These are phyloP conservation scores for Aspergillus tamarii DNA, from an alignment of 2,329 filamentous ascomycete species.

Conservation along the genomic window DNA sequence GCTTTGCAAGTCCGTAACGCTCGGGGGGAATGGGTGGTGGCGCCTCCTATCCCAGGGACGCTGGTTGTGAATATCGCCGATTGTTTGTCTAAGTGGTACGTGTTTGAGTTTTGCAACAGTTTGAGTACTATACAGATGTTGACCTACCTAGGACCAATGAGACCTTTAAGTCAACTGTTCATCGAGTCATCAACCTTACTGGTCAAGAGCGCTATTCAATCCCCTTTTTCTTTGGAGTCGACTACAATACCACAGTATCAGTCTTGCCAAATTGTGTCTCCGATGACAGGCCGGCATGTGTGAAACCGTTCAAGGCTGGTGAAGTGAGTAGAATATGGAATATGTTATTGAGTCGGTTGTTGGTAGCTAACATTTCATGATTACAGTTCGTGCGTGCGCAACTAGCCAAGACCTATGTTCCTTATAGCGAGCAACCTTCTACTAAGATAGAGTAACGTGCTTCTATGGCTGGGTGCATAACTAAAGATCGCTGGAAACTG, in stretches of 20 bases:
- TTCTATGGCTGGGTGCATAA: neutral
- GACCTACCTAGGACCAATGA: constrained; percentile 39
- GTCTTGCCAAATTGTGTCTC: constrained; percentile 25
- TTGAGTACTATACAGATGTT: neutral
- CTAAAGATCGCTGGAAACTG: too few relatives aligned
- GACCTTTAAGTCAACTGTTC: constrained; percentile 43
- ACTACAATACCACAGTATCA: constrained; percentile 41
- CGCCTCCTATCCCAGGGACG: constrained; percentile 28
- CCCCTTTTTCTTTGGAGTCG: constrained; percentile 47
- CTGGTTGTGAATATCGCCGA: constrained; percentile 41
- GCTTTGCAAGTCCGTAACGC: constrained; percentile 41
- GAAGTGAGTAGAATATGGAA: constrained; percentile 18
- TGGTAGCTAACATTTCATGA: neutral
- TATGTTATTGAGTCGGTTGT: too few relatives aligned
- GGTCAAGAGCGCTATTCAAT: constrained; percentile 44
- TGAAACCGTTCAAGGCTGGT: constrained; percentile 26
- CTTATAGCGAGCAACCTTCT: neutral
- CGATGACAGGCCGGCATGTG: constrained; percentile 14
- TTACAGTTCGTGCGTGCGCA: neutral
- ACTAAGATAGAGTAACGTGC: neutral
- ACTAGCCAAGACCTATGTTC: neutral
- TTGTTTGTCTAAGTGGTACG: constrained; percentile 29
- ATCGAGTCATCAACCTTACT: constrained; percentile 45
- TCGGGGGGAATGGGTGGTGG: constrained; percentile 31
- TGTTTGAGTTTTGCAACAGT: neutral